Evolutionary conservation across 2,329 filamentous ascomycete genomes (phyloP), one percentile per base, ranked within the genome.

Genomic region (Clonostachys sp.): DNA sequence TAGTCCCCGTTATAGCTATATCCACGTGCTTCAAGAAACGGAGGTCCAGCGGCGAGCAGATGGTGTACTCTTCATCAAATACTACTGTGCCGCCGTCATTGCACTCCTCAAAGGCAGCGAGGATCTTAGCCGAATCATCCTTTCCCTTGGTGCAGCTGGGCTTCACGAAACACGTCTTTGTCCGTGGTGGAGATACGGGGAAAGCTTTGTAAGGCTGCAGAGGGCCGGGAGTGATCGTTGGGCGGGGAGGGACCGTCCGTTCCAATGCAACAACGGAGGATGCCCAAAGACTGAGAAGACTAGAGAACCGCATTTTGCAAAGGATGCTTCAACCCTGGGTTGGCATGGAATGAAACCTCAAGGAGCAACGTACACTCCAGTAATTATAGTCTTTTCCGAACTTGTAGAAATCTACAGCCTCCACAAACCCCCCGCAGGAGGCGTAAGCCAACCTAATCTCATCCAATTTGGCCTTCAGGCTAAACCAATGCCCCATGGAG

Each of bases 21-120:
- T 88, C 85, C 34, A 88, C 72, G 52, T 79, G 69, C 41, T 80
- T 70, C 17, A 87, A 65, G 59, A 84, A 86, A 0, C 80, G 85
- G 54, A 87, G 62, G 55, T 88, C 80, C 34, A 88, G 59, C 0
- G 83, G 80, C 0, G 80, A 86, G 12, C 76, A 82, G 50, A 88
- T 75, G 2, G 72, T 78, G 58, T 87, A 88, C 6, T 69, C 72
- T 48, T 71, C 66, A 30, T 77, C 74, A 16, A 87, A 78, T 3
- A 86, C 68, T 6, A 85, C 76, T 12, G 77, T 78, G 7, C 83
- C 83, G 10, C 82, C 82, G 50, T 81, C 65, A 55, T 86, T 86
- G 63, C 83, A 86, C 17, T 40, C 17, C 17, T 46, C 17, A 6
- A 46, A 18, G 18, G 45, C 45, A 13, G 36, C 18, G 10, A 46